Evolutionary conservation across 805 yeast genomes (phyloP).

Genomic region (Pichia paraexigua): DNA sequence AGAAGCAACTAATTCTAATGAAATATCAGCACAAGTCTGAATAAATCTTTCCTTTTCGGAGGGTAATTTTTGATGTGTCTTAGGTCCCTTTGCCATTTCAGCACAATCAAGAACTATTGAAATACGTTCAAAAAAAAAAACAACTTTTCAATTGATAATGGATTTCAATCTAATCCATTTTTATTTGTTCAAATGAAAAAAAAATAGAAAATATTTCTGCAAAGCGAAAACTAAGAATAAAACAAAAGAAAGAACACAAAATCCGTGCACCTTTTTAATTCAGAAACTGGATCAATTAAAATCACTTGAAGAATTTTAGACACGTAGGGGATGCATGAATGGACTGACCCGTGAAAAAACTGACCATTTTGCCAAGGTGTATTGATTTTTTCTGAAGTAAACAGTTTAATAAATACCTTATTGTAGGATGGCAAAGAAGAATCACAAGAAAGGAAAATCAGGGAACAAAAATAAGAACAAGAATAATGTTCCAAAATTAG

Average conservation of each 20-base stretch:
- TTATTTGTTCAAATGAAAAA: not conserved
- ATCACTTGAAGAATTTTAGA: not conserved
- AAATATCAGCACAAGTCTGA: constrained; percentile 88
- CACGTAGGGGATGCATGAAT: not conserved
- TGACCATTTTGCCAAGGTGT: not conserved
- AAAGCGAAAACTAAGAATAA: not conserved
- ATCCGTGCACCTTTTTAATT: not conserved
- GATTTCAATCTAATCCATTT: not conserved
- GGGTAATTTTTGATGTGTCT: constrained; percentile 55
- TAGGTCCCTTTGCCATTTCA: constrained; percentile 24
- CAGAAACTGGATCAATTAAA: not conserved
- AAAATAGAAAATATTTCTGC: not conserved
- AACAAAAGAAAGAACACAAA: no score
- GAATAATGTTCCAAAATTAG: not conserved
- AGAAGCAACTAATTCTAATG: constrained; percentile 75
- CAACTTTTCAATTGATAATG: not conserved
- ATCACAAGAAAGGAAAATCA: not conserved
- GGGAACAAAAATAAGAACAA: not conserved
- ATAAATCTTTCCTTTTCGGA: constrained; percentile 92
- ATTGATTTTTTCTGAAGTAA: not conserved
- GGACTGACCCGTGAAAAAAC: not conserved
- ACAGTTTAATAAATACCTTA: not conserved
- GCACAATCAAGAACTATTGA: not conserved
- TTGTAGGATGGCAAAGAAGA: not conserved
- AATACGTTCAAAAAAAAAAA: not conserved